Conservation (phyloP, 2,329 filamentous ascomycete genomes). For the Pseudogymnoascus sp. region DNA sequence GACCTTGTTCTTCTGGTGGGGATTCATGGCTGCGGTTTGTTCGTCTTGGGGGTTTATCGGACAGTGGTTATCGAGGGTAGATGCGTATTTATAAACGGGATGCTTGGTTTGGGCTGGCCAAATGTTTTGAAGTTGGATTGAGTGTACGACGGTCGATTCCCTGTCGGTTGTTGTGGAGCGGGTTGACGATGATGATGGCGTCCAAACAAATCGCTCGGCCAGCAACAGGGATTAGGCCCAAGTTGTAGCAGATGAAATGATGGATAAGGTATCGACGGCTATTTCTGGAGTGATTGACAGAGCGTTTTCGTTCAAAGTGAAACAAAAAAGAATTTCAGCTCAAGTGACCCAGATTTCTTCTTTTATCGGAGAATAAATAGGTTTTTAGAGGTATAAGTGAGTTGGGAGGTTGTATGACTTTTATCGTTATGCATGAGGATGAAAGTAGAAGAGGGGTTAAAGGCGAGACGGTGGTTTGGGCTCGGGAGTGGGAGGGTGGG, state of each 20-base stretch:
- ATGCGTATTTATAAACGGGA: neutral
- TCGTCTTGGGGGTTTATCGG: neutral
- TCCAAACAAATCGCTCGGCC: conserved; percentile 7
- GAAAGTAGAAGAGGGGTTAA: conserved; percentile 3
- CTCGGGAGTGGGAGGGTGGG: neutral
- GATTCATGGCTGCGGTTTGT: conserved; percentile 59
- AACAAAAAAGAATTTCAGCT: neutral
- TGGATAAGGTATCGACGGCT: neutral
- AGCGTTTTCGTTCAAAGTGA: neutral
- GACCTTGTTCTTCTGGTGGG: conserved; percentile 96
- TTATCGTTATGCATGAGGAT: conserved; percentile 3
- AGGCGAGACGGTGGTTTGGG: neutral
- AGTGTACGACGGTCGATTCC: neutral
- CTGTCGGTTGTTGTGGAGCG: conserved; percentile 3
- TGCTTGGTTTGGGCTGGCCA: neutral
- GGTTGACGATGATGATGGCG: conserved; percentile 4
- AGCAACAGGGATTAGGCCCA: neutral
- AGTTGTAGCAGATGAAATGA: neutral
- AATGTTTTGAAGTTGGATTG: conserved; percentile 5
- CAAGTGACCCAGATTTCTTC: neutral
- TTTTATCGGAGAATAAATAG: neutral
- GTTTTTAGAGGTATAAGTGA: neutral
- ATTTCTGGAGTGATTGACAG: neutral
- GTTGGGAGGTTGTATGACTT: neutral
- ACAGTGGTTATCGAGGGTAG: neutral